Base-by-base conservation (phyloP, 2,329 filamentous ascomycete species). In the Seiridium unicorne region DNA sequence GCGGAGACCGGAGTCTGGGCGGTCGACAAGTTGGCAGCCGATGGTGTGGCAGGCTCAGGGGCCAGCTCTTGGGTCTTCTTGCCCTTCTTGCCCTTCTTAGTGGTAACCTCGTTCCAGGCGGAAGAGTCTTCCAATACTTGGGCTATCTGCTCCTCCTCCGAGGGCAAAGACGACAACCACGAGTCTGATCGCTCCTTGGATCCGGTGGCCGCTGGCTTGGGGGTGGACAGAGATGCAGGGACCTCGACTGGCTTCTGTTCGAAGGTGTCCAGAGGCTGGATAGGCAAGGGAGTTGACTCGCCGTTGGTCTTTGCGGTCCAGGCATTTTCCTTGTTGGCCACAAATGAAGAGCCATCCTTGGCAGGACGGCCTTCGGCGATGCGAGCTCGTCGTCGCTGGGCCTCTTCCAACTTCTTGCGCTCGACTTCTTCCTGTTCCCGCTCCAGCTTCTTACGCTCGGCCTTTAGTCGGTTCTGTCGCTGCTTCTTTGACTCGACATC, bases 401-500 rank as follows among this genome's bases (percentile, higher is more conserved):
- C 89, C 79, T 97, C 93, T 69, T 91, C 81, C 62, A 91, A 81
- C 44, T 80, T 79, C 78, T 92, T 91, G 70, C 93, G 89, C 70
- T 91, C 83, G 71, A 88, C 85, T 78, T 97, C 93, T 1, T 89
- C 86, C 68, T 91, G 89, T 71, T 93, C 89, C 36, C 90, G 87
- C 60, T 85, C 82, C 36, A 82, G 80, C 81, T 92, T 95, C 69
- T 88, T 87, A 60, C 87, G 89, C 77, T 97, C 93, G 44, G 85
- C 88, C 86, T 97, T 97, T 80, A 90, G 87, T 66, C 89, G 86
- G 79, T 97, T 95, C 80, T 97, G 93, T 62, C 93, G 89, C 80
- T 96, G 92, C 82, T 97, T 97, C 89, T 97, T 97, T 26, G 89
- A 90, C 81, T 97, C 91, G 18, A 84, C 84, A 54, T 84, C 83